Evolutionary conservation across 2,329 filamentous ascomycete genomes (phyloP), one percentile per base, ranked within the genome.

Genomic region (Aschersonia sp.): DNA sequence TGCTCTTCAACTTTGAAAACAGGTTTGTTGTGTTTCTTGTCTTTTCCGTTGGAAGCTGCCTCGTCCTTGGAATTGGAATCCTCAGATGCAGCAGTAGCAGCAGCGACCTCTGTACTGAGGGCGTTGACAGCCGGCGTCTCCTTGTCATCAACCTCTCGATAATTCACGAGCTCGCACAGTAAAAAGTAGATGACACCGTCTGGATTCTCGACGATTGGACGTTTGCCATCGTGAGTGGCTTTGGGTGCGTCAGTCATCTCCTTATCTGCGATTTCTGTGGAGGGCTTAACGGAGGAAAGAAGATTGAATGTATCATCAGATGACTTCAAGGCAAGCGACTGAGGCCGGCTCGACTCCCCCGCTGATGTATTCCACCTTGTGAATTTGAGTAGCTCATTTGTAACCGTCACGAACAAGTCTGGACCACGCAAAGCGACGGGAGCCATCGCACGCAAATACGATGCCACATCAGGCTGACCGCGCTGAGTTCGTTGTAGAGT

Each of bases 141-240:
- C 57, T 85, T 89, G 58, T 97, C 90, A 39, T 94, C 87, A 5
- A 95, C 87, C 60, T 95, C 89, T 57, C 85, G 84, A 66, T 94
- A 97, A 46, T 87, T 89, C 48, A 96, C 73, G 43, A 98, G 71
- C 62, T 98, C 92, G 50, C 86, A 94, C 5, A 98, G 79, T 29
- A 98, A 72, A 64, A 95, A 98, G 58, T 97, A 87, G 49, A 98
- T 83, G 4, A 98, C 87, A 4, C 92, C 92, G 63, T 97, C 92
- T 0, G 90, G 87, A 52, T 92, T 88, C 62, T 96, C 89, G 5
- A 96, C 81, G 10, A 89, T 74, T 1, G 92, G 90, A 7, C 85
- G 72, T 65, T 94, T 96, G 41, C 79, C 66, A 51, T 96, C 88
- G 37, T 67, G 61, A 7, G 66, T 60, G 4, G 71, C 54, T 63